Conservation (phyloP, 768 basidiomycete species). For the Cantharellus cinnabarinus region DNA sequence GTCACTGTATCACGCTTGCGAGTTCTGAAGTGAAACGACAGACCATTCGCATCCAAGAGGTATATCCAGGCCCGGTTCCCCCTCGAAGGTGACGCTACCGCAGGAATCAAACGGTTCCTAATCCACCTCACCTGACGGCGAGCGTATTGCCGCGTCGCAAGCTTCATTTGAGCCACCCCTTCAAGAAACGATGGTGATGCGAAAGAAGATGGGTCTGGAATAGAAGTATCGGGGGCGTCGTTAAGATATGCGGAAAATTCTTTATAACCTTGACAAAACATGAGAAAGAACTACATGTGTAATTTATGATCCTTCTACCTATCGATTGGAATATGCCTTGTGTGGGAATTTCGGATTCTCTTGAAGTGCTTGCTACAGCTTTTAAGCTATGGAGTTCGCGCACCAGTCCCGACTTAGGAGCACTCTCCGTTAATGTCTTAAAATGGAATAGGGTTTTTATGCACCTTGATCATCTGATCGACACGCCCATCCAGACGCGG, state of each 20-base stretch:
- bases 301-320: constrained; percentile 25
- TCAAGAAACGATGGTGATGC: background rate
- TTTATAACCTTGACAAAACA: constrained; percentile 48
- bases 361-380: background rate
- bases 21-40: background rate
- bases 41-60: constrained; percentile 34
- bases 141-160: constrained; percentile 76
- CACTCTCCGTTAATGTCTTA: background rate
- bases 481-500: constrained; percentile 59
- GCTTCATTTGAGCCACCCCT: constrained; percentile 52
- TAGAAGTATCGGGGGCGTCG: constrained; percentile 17
- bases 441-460: constrained; percentile 6
- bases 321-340: constrained; percentile 89
- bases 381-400: background rate
- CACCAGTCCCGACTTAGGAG: background rate
- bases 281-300: constrained; percentile 3
- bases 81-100: constrained; percentile 26
- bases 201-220: constrained; percentile 27
- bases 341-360: constrained; percentile 33
- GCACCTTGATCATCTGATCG: constrained; percentile 75
- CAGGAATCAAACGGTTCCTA: constrained; percentile 69
- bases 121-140: constrained; percentile 87
- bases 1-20: background rate
- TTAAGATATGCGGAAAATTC: constrained; percentile 60
- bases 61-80: constrained; percentile 24